Percentiles rank a stretch among this genome's conserved stretches.
These are phyloP conservation scores for Pseudogymnoascus verrucosus DNA, from an alignment of 2,329 filamentous ascomycete species.

Conservation along the genomic window DNA sequence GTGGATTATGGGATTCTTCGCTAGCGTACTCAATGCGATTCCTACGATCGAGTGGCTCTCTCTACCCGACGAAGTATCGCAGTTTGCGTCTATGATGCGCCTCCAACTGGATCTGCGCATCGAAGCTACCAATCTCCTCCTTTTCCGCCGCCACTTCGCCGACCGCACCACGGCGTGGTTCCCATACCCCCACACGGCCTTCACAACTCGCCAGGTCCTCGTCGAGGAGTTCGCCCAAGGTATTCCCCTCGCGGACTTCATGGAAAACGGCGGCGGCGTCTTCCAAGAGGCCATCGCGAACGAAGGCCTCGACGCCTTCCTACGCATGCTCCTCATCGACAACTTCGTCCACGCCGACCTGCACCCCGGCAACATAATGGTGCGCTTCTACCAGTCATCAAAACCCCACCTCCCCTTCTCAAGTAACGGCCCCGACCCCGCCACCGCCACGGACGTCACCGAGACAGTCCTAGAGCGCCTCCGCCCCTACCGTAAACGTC, in stretches of 20 bases:
- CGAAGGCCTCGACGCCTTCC: conserved; percentile 88
- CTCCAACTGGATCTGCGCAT: conserved; percentile 94
- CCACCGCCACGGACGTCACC: conserved; percentile 64
- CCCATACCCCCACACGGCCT: conserved; percentile 86
- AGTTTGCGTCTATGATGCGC: conserved; percentile 98
- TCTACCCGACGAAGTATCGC: conserved; percentile 82
- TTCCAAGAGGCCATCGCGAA: conserved; percentile 93
- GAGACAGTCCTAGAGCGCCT: conserved; percentile 78
- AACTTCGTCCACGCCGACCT: conserved; percentile 97
- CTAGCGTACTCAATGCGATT: conserved; percentile 70
- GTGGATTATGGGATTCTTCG: conserved; percentile 90
- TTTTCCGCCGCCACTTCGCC: conserved; percentile 86
- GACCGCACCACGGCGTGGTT: conserved; percentile 91
- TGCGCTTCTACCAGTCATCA: conserved; percentile 86
- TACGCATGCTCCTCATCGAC: conserved; percentile 93
- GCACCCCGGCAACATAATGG: conserved; percentile 98
- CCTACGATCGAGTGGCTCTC: conserved; percentile 97
- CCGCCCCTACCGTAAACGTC: conserved; percentile 57
- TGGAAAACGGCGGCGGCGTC: conserved; percentile 83
- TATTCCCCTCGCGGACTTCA: conserved; percentile 81
- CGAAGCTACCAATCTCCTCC: conserved; percentile 80
- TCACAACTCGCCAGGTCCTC: conserved; percentile 83
- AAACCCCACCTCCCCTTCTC: conserved; percentile 56
- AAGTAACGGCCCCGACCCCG: conserved; percentile 28
- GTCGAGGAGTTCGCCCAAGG: conserved; percentile 95